Evolutionary conservation across 2,329 filamentous ascomycete species (phyloP).

Genomic region (Didymella pomorum): DNA sequence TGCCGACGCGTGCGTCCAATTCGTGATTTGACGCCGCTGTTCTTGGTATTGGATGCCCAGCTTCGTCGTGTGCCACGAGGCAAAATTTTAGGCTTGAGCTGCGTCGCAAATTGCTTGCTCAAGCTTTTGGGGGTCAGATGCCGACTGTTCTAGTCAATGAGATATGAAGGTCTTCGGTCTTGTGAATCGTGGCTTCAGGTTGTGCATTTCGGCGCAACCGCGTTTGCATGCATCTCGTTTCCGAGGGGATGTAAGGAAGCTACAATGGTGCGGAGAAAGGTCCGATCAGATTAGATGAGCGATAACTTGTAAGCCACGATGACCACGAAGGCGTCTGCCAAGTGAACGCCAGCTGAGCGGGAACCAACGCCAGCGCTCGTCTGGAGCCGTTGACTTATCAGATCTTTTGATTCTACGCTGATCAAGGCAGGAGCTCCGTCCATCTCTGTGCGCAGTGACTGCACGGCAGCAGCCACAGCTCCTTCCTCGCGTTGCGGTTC

Average conservation of each 20-base stretch:
- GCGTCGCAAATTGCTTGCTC: not conserved
- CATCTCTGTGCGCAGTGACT: slow-evolving; percentile 5
- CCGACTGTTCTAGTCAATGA: not conserved
- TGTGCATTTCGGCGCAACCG: not conserved
- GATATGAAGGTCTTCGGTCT: not conserved
- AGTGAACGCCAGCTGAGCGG: slow-evolving; percentile 9
- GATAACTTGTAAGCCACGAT: not conserved
- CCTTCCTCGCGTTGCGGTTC: slow-evolving; percentile 7
- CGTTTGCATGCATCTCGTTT: not conserved
- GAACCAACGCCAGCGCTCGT: slow-evolving; percentile 9
- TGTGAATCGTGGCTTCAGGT: not conserved
- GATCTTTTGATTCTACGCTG: slow-evolving; percentile 9
- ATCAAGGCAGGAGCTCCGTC: slow-evolving; percentile 9
- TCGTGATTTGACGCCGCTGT: not conserved
- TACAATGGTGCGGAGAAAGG: slow-evolving; percentile 4
- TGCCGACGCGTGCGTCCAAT: not conserved
- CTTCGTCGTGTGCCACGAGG: slow-evolving; percentile 3
- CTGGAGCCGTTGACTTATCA: slow-evolving; percentile 8
- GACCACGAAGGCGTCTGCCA: slow-evolving; percentile 9
- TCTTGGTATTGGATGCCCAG: slow-evolving; percentile 17
- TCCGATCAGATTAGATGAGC: slow-evolving; percentile 15
- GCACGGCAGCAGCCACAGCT: slow-evolving; percentile 4
- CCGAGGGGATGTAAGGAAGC: slow-evolving; percentile 1
- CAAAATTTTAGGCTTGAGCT: not conserved
- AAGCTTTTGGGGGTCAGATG: not conserved